Conservation (phyloP, 208 protist species). For the Spongospora subterranea region DNA sequence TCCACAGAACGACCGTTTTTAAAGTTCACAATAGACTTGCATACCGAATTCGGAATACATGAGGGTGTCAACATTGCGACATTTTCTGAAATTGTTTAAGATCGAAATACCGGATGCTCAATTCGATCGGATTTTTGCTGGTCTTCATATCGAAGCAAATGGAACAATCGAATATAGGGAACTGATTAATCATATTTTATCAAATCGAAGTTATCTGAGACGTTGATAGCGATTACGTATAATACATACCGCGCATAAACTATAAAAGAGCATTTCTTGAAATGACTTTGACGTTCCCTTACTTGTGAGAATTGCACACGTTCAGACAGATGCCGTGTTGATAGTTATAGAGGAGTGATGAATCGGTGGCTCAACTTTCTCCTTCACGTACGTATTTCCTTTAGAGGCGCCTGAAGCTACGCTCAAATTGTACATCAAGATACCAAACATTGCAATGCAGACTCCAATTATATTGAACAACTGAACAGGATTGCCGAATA, state of each 20-base stretch:
- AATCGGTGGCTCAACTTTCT: constrained; percentile 10
- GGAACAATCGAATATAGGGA: constrained; percentile 22
- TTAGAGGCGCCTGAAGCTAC: not conserved
- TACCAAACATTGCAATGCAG: constrained; percentile 46
- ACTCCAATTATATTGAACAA: not conserved
- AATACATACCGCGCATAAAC: too few relatives aligned
- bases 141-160: constrained; percentile 34
- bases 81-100: not conserved
- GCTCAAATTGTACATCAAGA: constrained; percentile 26
- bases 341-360: not conserved
- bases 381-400: not conserved
- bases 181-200: not conserved
- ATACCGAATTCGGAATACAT: not conserved
- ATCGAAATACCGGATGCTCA: constrained; percentile 5
- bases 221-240: too few relatives aligned
- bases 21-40: not conserved
- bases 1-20: not conserved
- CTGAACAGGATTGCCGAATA: constrained; percentile 28
- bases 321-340: too few relatives aligned
- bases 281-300: too few relatives aligned
- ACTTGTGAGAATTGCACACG: too few relatives aligned
- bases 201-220: not conserved
- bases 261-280: too few relatives aligned
- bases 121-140: constrained; percentile 29
- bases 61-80: not conserved